These are phyloP conservation scores for Saksenaea vasiformis DNA, from an alignment of 371 early-diverging fungal species.

Conservation along the genomic window DNA sequence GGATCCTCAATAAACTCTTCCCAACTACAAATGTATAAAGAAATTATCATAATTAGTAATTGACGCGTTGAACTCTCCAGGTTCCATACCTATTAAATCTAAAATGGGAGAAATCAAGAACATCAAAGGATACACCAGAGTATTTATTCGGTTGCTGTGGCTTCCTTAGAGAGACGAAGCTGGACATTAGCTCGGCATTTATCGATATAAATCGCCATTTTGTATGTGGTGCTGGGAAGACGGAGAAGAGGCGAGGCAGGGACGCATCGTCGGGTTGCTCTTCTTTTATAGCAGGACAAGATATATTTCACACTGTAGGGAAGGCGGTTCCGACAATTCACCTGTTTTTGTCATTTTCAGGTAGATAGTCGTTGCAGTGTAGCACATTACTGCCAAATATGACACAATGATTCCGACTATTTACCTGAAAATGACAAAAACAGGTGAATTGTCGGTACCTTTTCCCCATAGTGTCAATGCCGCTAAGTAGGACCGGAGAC, in stretches of 20 bases:
- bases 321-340: too few relatives aligned
- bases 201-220: not conserved
- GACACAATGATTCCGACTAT: too few relatives aligned
- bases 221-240: not conserved
- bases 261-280: not conserved
- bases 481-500: not conserved
- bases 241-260: not conserved
- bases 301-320: too few relatives aligned
- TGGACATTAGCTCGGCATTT: not conserved
- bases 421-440: too few relatives aligned
- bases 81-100: not conserved
- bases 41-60: not conserved
- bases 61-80: not conserved
- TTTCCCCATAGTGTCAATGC: too few relatives aligned
- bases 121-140: not conserved
- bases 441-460: too few relatives aligned
- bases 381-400: too few relatives aligned
- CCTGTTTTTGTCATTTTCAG: too few relatives aligned
- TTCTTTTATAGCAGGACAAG: not conserved
- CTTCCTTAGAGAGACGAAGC: not conserved
- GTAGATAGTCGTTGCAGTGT: too few relatives aligned
- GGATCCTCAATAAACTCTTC: not conserved
- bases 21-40: not conserved
- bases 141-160: not conserved
- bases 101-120: not conserved